Base-by-base conservation (phyloP, 2,329 filamentous ascomycete species). In the Cyanodermella asteris region DNA sequence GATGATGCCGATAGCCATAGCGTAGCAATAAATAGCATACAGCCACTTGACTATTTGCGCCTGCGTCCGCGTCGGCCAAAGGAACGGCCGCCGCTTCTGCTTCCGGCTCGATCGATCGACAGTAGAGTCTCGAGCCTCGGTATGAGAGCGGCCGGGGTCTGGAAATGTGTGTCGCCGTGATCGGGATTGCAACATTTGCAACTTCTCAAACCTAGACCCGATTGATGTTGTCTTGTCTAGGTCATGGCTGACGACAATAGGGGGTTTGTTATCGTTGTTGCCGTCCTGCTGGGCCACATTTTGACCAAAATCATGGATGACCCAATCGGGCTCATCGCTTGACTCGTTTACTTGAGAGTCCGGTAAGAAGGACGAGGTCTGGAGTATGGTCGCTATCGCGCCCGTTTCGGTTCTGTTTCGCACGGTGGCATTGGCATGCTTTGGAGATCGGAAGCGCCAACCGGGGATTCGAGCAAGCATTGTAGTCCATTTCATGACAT, bases 391-490 rank as follows among this genome's bases (percentile, higher is more conserved):
- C n/a, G n/a, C n/a, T n/a, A n/a, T n/a, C n/a, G n/a, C n/a, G n/a
- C n/a, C n/a, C n/a, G n/a, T n/a, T n/a, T n/a, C n/a, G n/a, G n/a
- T n/a, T n/a, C n/a, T n/a, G n/a, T n/a, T n/a, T n/a, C n/a, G n/a
- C n/a, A n/a, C n/a, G n/a, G n/a, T n/a, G n/a, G n/a, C n/a, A n/a
- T n/a, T n/a, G n/a, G n/a, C n/a, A n/a, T n/a, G n/a, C n/a, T n/a
- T n/a, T n/a, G 51, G 44, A 11, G 70, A 65, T 37, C 68, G 64
- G 38, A 94, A 82, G 21, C 82, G 75, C 80, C 84, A 93, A 38
- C 70, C 80, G 3, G 87, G 87, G 11, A 94, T 77, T 29, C 84
- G 64, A 25, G 84, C 82, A 31, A 97, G 53, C 14, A 72, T 64
- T 26, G 94, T 73, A 22, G 77, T 81, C 75, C 78, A 90, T 38